These are phyloP conservation scores for Yarrowia hollandica DNA, from an alignment of 805 yeast species.

Conservation along the genomic window DNA sequence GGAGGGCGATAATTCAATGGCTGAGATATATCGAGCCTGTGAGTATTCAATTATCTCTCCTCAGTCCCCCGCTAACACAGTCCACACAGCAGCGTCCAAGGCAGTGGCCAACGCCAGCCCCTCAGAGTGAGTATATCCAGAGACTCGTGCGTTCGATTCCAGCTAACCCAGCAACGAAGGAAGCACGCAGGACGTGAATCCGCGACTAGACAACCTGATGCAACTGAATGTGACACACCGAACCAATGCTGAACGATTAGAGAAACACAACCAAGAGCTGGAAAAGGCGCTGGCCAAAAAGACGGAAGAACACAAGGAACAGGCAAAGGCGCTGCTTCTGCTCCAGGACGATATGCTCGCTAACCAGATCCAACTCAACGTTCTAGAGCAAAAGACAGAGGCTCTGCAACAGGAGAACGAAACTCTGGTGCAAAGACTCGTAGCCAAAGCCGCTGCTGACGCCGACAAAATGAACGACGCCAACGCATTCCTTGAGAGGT, in stretches of 20 bases:
- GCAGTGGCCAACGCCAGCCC: neutral
- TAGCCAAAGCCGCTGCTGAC: slow-evolving; percentile 56
- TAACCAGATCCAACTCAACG: slow-evolving; percentile 57
- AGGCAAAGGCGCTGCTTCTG: slow-evolving; percentile 51
- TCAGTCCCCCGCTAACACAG: neutral
- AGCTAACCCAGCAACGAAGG: slow-evolving; percentile 8
- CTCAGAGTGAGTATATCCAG: slow-evolving; percentile 2
- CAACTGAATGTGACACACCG: slow-evolving; percentile 17
- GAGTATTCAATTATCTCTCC: neutral
- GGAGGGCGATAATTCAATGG: neutral
- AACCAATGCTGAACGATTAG: slow-evolving; percentile 7
- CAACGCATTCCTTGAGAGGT: slow-evolving; percentile 41
- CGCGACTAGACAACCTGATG: slow-evolving; percentile 17
- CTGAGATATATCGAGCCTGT: slow-evolving; percentile 15
- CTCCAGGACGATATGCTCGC: slow-evolving; percentile 69
- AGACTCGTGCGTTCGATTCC: neutral
- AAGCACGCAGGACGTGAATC: neutral
- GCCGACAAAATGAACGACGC: slow-evolving; percentile 60
- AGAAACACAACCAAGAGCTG: slow-evolving; percentile 13
- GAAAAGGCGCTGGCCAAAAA: slow-evolving; percentile 7
- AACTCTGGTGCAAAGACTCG: slow-evolving; percentile 57
- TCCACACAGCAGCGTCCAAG: slow-evolving; percentile 7
- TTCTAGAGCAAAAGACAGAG: slow-evolving; percentile 43
- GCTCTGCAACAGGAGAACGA: slow-evolving; percentile 52
- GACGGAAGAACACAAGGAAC: slow-evolving; percentile 24